Evolutionary conservation across 139 green algal species (phyloP).

Genomic region (Axilococcus clingmanii): DNA sequence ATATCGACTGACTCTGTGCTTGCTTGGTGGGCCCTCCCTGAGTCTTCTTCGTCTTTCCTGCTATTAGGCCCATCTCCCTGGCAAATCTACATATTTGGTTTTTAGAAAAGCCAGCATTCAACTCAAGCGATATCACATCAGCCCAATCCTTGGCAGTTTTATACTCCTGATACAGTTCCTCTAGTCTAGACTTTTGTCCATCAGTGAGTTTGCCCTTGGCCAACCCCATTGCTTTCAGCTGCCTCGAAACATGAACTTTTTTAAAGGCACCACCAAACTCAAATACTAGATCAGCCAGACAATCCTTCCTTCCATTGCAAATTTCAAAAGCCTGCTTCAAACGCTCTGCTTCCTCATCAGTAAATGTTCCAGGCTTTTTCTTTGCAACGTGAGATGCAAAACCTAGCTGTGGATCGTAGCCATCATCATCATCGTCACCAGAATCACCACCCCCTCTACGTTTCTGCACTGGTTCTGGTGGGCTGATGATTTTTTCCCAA

Average conservation of each 20-base stretch:
- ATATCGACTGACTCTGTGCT: neutral
- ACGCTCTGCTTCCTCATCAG: constrained; percentile 3
- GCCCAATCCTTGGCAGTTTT: constrained; percentile 2
- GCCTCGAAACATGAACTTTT: constrained; percentile 20
- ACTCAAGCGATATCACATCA: constrained; percentile 1
- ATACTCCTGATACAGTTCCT: constrained; percentile 10
- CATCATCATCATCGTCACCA: constrained; percentile 2
- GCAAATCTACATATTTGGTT: constrained; percentile 14
- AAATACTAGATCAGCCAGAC: constrained; percentile 16
- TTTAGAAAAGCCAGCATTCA: constrained; percentile 14
- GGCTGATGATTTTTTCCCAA: constrained; percentile 33
- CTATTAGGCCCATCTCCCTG: constrained; percentile 6
- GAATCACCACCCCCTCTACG: neutral
- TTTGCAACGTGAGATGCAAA: constrained; percentile 9
- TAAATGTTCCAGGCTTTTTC: neutral
- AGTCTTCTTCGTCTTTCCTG: no score
- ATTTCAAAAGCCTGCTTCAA: constrained; percentile 23
- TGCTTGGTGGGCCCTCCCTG: no score
- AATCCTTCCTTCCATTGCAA: constrained; percentile 28
- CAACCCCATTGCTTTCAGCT: constrained; percentile 39
- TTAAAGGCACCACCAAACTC: constrained; percentile 31
- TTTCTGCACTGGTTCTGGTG: neutral
- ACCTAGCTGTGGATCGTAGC: constrained; percentile 1
- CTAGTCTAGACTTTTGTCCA: constrained; percentile 19
- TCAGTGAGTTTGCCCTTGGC: constrained; percentile 28